Evolutionary conservation across 495 filamentous ascomycete species (phyloP), one percentile per base, ranked within the genome.

Genomic region (Hypoxylon crocopeplum): DNA sequence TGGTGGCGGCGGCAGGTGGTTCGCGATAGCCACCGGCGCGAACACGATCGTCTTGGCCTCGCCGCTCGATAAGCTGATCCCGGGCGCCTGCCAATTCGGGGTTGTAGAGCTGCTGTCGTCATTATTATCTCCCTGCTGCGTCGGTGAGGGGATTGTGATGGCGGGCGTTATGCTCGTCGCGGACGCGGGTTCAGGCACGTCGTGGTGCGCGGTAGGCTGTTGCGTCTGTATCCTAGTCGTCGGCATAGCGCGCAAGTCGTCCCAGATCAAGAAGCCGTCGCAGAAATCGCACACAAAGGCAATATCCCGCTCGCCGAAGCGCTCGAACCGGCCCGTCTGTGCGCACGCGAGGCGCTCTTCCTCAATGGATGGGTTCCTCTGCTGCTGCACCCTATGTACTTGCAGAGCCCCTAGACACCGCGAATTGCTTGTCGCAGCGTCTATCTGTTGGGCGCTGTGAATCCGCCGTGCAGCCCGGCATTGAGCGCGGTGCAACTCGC

Each of bases 221-320:
- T n/a, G n/a, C n/a, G n/a, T n/a, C n/a, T n/a, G n/a, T n/a, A 67
- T 48, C 16, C 78, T 53, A 30, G 66, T 66, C 1, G 73, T 68
- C 10, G 78, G 76, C 59, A 79, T 73, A 2, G 57, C 61, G 37
- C 61, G 64, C 45, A 80, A 56, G 54, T 81, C 73, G 22, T 74
- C 68, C 78, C 78, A 81, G 17, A 81, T 67, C 10, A 81, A 54
- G 33, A 72, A 75, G 6, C 78, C 78, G 59, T 79, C 75, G 69
- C 78, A 81, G 53, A 75, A 81, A 59, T 81, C 73, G 59, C 78
- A 81, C 0, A 79, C 70, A 48, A 79, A 81, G 1, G 78, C 77
- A 13, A 75, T 73, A 51, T 79, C 75, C n/a, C 41, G 57, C n/a
- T 70, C 65, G 19, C 64, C 70, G 17, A 78, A 64, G 5, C 74